Base-by-base conservation (phyloP, 805 yeast genomes). In the Lachancea quebecensis region DNA sequence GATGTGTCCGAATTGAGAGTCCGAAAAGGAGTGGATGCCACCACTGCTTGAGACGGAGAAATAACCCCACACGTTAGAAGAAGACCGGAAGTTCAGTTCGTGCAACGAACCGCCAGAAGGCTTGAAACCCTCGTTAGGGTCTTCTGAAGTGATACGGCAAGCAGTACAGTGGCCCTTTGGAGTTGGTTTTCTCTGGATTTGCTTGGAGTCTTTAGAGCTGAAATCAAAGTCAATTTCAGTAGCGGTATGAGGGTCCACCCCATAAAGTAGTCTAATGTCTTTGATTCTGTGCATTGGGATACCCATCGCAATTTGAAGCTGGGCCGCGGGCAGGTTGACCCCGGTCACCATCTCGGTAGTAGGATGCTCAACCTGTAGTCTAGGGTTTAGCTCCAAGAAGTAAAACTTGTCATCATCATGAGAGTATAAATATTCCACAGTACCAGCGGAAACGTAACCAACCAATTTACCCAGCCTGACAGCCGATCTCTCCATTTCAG, bases 341-440 rank as follows among this genome's bases (percentile, higher is more conserved):
- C 99, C 99, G 18, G 95, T 84, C 46, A 89, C 99, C 99, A 93
- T 93, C 73, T 93, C 99, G 35, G 99, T 93, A 38, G 99, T 93
- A 60, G 99, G 99, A 76, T 93, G 99, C 77, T 93, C 99, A 49
- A 93, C 99, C 75, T 93, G 99, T 67, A 93, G 77, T 76, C 99
- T 86, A 60, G 99, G 99, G 67, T 93, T 93, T 66, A 93, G 78
- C 72, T 93, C 99, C 65, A 93, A 75, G 69, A 93, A 93, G 75
- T 90, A 93, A 66, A 91, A 93, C 65, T 90, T 88, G 68, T 91
- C 90, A 50, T 93, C 97, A 46, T 85, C 79, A 65, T 89, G 93
- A 25, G 96, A 88, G 66, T 93, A 93, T 57, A 93, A 75, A 70
- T 93, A 93, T 70, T 93, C 99, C 45, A 93, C 98, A 38, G 99